Percentiles rank a stretch among this genome's conserved stretches.
These are phyloP conservation scores for Magnaporthiopsis incrustans DNA, from an alignment of 2,329 filamentous ascomycete species.

Conservation along the genomic window DNA sequence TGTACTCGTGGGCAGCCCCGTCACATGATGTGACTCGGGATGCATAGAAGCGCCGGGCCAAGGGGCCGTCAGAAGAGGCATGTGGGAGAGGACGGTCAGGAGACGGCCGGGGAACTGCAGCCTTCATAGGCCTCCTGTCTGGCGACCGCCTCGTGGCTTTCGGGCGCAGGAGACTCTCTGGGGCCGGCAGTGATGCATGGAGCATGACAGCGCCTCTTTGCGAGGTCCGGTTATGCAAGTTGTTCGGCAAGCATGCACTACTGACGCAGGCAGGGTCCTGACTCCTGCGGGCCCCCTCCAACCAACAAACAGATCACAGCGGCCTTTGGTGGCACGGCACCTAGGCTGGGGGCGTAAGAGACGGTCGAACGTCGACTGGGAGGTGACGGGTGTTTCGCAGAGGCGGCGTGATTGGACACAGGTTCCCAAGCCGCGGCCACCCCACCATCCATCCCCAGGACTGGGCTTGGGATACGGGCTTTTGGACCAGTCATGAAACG, in stretches of 20 bases:
- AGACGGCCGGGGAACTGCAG: background rate
- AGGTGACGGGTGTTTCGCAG: too few relatives aligned
- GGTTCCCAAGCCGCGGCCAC: too few relatives aligned
- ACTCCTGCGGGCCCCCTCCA: too few relatives aligned
- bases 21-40: background rate
- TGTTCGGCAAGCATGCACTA: background rate
- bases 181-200: background rate
- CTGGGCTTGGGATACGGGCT: background rate
- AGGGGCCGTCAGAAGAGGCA: too few relatives aligned
- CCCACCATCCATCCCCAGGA: background rate
- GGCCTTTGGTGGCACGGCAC: too few relatives aligned
- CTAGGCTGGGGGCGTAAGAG: background rate
- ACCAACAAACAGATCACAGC: too few relatives aligned
- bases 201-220: background rate
- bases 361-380: too few relatives aligned
- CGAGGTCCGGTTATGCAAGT: background rate
- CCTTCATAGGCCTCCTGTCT: background rate
- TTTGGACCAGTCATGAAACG: slow-evolving; percentile 13
- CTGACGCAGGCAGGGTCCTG: too few relatives aligned
- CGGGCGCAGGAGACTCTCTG: background rate
- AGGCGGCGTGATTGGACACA: background rate
- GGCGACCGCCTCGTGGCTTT: background rate
- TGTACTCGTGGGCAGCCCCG: background rate
- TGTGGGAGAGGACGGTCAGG: background rate
- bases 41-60: background rate